phyloP scores from a whole-genome alignment of 2,329 filamentous ascomycete species.

The Dactylonectria estremocensis region DNA sequence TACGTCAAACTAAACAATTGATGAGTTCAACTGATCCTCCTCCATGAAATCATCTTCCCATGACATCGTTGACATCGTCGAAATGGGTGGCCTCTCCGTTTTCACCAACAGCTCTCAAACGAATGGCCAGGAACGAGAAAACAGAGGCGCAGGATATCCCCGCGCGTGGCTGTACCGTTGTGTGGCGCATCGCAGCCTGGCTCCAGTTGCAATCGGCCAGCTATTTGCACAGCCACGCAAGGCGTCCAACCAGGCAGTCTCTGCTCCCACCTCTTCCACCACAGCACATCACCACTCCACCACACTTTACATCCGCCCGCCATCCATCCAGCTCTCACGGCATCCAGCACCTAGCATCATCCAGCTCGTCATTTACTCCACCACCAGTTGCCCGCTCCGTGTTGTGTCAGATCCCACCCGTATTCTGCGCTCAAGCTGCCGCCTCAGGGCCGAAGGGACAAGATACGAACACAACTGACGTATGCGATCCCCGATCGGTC shows the following conservation, averaged over 20 bases:
- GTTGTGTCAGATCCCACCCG: neutral
- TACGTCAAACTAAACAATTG: neutral
- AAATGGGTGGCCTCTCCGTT: neutral
- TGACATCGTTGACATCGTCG: neutral
- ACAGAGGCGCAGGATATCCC: slow-evolving; percentile 17
- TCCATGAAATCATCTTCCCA: neutral
- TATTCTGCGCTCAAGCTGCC: too few relatives aligned
- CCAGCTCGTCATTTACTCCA: neutral
- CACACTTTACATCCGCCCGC: neutral
- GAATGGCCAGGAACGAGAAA: neutral
- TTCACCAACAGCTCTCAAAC: neutral
- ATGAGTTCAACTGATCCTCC: too few relatives aligned
- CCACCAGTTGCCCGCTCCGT: neutral
- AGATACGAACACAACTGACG: too few relatives aligned
- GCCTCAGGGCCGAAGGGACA: too few relatives aligned
- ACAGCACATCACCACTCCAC: neutral
- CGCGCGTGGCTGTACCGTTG: slow-evolving; percentile 10
- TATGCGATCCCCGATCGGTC: neutral
- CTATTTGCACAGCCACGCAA: slow-evolving; percentile 34
- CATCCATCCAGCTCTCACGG: neutral
- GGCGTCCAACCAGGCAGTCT: slow-evolving; percentile 28
- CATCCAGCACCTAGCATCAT: neutral
- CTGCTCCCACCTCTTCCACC: neutral
- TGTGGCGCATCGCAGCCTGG: slow-evolving; percentile 4
- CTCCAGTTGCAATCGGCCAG: neutral